Conservation (phyloP, 2,329 filamentous ascomycete genomes). For the Paecilomyces sp. region DNA sequence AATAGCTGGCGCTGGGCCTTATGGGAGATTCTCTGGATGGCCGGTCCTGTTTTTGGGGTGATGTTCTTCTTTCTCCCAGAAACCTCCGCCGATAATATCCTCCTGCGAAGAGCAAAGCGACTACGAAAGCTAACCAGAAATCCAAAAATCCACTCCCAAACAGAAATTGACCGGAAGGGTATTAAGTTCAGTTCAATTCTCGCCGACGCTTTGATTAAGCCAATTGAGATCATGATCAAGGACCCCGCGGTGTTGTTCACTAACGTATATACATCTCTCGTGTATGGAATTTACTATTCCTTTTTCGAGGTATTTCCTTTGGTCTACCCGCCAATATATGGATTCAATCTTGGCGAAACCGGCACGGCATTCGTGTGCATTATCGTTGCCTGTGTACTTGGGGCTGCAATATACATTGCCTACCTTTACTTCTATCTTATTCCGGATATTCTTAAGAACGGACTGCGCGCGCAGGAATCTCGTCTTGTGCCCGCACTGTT, state of each 20-base stretch:
- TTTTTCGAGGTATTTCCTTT: conserved; percentile 63
- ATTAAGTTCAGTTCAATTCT: conserved; percentile 11
- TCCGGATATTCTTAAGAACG: conserved; percentile 43
- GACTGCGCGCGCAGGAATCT: conserved; percentile 47
- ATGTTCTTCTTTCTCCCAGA: conserved; percentile 61
- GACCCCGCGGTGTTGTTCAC: conserved; percentile 59
- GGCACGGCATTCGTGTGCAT: conserved; percentile 57
- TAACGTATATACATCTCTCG: conserved; percentile 56
- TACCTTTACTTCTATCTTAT: conserved; percentile 50
- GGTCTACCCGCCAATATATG: conserved; percentile 54
- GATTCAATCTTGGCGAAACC: conserved; percentile 51
- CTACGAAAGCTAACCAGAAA: conserved; percentile 57
- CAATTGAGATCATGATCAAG: conserved; percentile 54
- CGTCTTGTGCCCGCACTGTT: conserved; percentile 49
- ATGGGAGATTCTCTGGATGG: conserved; percentile 56
- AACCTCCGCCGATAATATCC: conserved; percentile 54
- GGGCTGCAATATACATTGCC: conserved; percentile 41
- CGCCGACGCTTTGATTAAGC: conserved; percentile 27
- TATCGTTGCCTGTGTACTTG: conserved; percentile 50
- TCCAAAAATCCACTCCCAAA: conserved; percentile 50
- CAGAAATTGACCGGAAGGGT: conserved; percentile 52
- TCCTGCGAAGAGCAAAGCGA: conserved; percentile 54
- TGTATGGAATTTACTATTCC: conserved; percentile 45
- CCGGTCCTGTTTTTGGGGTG: conserved; percentile 50
- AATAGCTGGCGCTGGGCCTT: conserved; percentile 51